A percentile compares a stretch with the other conserved stretches of the same genome.
These are phyloP conservation scores for Tuber microsphaerosporum DNA, from an alignment of 495 filamentous ascomycete genomes.

Conservation along the genomic window DNA sequence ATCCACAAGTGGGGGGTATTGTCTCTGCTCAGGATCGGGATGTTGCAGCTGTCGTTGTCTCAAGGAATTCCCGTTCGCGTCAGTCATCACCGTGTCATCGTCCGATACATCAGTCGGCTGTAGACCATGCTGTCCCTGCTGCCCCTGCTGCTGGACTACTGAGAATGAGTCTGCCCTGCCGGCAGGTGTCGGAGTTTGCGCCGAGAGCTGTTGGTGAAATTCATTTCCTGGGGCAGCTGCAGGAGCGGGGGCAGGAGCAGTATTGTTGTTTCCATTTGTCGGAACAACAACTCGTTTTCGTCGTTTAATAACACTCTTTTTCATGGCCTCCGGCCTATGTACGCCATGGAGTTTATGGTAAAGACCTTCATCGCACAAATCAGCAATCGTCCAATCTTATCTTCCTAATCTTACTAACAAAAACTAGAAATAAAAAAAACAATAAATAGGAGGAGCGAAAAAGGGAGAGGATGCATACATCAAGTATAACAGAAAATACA, in stretches of 20 bases:
- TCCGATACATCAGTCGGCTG: conserved; percentile 27
- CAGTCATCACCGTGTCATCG: conserved; percentile 36
- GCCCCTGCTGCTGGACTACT: conserved; percentile 45
- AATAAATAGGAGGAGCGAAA: not conserved
- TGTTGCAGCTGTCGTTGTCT: conserved; percentile 30
- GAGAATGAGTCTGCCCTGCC: conserved; percentile 33
- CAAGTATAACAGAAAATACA: not conserved
- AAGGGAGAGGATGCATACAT: conserved; percentile 3
- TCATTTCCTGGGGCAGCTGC: conserved; percentile 32
- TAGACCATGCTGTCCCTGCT: conserved; percentile 45
- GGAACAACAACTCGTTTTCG: conserved; percentile 92
- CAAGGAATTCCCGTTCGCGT: conserved; percentile 18
- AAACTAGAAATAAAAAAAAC: not conserved
- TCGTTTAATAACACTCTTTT: conserved; percentile 92
- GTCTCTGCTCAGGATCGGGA: conserved; percentile 21
- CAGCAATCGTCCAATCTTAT: conserved; percentile 38
- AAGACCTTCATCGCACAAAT: conserved; percentile 54
- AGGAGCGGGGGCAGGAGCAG: conserved; percentile 27
- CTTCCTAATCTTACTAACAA: not conserved
- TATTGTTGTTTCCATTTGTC: conserved; percentile 49
- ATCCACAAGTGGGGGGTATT: conserved; percentile 38
- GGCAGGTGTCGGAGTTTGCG: conserved; percentile 24
- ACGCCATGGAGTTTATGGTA: conserved; percentile 95
- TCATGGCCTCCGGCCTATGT: conserved; percentile 91
- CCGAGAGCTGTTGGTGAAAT: conserved; percentile 42